Evolutionary conservation across 352 stramenopile species (phyloP), one percentile per base, ranked within the genome.

Genomic region (Pythium rishiriense): DNA sequence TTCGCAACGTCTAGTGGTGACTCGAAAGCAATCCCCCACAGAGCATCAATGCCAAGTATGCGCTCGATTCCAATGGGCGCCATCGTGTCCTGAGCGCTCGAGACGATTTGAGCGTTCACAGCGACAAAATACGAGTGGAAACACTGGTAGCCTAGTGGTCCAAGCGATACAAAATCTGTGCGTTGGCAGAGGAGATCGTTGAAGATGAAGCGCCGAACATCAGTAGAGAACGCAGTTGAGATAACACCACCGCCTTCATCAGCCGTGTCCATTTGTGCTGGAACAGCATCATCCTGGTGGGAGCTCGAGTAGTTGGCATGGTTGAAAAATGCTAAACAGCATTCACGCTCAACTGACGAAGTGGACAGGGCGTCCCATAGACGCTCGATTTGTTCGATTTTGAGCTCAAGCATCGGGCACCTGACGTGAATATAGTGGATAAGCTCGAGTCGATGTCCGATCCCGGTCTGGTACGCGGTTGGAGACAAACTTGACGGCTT

Each of bases 91-190:
- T 59, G 29, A 29, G 33, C 52, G 22, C 24, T 52, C 15, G 37
- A 21, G 12, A 64, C 26, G 7, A 41, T 19, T 11, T 66, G 41
- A 15, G 78, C 69, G 59, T 96, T 96, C 39, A 96, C 43, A 0
- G 74, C 81, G 12, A 92, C 75, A 60, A 96, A 96, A 42, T 92
- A 96, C 14, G 85, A 92, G 61, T 94, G 84, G 28, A 96, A 96
- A 50, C 88, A 96, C 52, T 89, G 86, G 65, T 95, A 96, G 1
- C 87, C 87, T 56, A 91, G 74, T 15, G 70, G 79, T 4, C 86
- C 85, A 42, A 96, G 72, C 6, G 78, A 85, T 47, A 66, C 58
- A 24, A 91, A 92, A 65, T 93, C 81, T 6, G 85, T 94, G 62
- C 90, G 84, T 43, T 84, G 69, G 63, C 88, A 94, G 51, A 95